Base-by-base conservation (phyloP, 2,329 filamentous ascomycete species). In the Fusarium succisae region DNA sequence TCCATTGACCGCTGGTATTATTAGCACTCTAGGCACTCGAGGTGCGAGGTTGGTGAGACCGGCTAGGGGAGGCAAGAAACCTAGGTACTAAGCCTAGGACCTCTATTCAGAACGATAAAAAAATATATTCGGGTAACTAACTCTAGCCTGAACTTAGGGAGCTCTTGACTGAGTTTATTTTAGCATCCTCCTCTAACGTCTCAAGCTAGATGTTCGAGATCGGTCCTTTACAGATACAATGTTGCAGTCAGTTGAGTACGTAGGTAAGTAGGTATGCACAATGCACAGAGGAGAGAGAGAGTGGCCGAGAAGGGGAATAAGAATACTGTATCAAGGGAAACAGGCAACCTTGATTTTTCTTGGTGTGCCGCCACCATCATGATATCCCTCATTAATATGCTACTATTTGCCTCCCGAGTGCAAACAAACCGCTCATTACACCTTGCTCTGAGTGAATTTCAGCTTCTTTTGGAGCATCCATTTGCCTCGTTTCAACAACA, bases 321-420 rank as follows among this genome's bases (percentile, higher is more conserved):
- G 20, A 41, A 59, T 63, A 35, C 14, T 35, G 32, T 35, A 35
- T 17, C 32, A 54, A 68, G 44, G 45, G 28, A 67, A 60, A 48
- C 38, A 37, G 28, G 17, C 63, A 65, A 65, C 57, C 45, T 60
- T 50, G 37, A 39, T 37, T 51, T 63, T 55, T 35, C 32, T 63
- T 63, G 51, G 65, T 65, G 51, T 57, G 57, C 57, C 60, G 54
- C 60, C 54, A 32, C 45, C 35, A 72, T 74, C 67, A 69, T 74
- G 62, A 69, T 74, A 74, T 69, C 63, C 58, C 67, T 66, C 71
- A 59, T 54, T 57, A 22, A 30, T 41, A 56, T 51, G 47, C 32
- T 51, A 50, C 41, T 44, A 48, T 39, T 51, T 32, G 24, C 48
- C 38, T 47, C 65, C 26, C 38, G 32, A 64, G 24, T 43, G 18